Evolutionary conservation across 306 rosid species (phyloP).

Genomic region (Malus orientalis): DNA sequence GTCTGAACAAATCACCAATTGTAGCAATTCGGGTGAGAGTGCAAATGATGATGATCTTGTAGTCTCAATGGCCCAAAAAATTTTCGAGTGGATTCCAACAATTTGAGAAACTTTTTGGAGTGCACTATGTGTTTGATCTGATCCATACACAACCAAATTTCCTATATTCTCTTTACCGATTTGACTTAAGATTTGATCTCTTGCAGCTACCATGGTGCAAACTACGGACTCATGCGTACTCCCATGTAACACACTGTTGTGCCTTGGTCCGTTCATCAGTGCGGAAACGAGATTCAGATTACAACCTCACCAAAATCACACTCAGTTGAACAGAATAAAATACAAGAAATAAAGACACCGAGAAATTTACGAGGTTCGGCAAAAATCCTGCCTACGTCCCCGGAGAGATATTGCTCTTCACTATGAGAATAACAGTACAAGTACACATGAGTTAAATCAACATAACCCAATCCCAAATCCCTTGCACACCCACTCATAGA

Average conservation of each 20-base stretch:
- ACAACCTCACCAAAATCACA: too few species aligned
- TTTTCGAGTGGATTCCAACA: conserved; percentile 18
- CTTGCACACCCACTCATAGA: too few species aligned
- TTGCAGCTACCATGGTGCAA: conserved; percentile 28
- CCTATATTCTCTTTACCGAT: conserved; percentile 12
- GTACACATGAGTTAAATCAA: too few species aligned
- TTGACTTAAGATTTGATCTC: conserved; percentile 15
- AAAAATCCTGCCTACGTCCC: too few species aligned
- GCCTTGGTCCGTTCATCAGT: too few species aligned
- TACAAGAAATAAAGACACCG: too few species aligned
- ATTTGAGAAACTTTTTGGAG: conserved; percentile 24
- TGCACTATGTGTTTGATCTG: conserved; percentile 35
- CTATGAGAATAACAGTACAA: too few species aligned
- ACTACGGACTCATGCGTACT: conserved; percentile 40
- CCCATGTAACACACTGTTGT: conserved; percentile 23
- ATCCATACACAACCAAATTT: conserved; percentile 31
- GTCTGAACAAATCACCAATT: background rate
- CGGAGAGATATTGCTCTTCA: too few species aligned
- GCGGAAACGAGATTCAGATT: too few species aligned
- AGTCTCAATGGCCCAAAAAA: conserved; percentile 19
- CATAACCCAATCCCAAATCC: too few species aligned
- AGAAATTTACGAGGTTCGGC: too few species aligned
- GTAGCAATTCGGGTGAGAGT: conserved; percentile 10
- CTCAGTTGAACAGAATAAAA: too few species aligned
- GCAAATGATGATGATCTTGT: conserved; percentile 6